Evolutionary conservation across 345 rosid species (phyloP), one percentile per base, ranked within the genome.

Genomic region (Abelmoschus esculentus): DNA sequence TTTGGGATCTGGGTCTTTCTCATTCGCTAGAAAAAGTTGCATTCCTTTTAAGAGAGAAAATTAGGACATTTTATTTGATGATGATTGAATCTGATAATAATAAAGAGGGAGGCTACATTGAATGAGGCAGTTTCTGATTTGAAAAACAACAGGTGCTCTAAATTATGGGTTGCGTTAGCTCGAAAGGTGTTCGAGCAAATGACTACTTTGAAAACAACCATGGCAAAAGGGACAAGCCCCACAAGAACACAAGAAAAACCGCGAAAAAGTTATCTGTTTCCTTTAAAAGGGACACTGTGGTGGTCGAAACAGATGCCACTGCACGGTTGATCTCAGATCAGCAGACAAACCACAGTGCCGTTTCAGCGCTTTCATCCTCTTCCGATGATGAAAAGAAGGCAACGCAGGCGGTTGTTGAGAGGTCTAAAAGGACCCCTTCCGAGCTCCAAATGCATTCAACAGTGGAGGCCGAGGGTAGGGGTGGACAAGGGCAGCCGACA

Each of bases 141-240:
- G 62, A 29, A 57, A 28, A 14, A 52, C 3, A 15, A 67, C 74
- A 73, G 82, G 78, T 55, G 71, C 52, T 75, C 66, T 79, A 69
- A 54, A 76, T 75, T 53, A 95, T 90, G 99, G 97, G 99, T 3
- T 88, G 99, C 85, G 81, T 85, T 70, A 90, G 96, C 89, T 83
- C 96, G 50, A 95, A 91, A 82, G 93, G 82, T 47, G 57, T 76
- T 77, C 77, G 79, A 63, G 81, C 82, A 32, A 72, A 75, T 70
- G 83, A 74, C 3, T 70, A 11, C 52, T 61, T 55, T 14, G 75
- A 71, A 6, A 77, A 62, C 47, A 78, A 77, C 56, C 62, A 56
- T 66, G 81, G 61, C 29, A 79, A 79, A 62, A 80, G 50, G 34
- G 83, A 75, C 70, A 69, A 62, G 56, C 70, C 64, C 62, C 63